Percentiles rank a stretch among this genome's conserved stretches.
phyloP scores from a whole-genome alignment of 1,284 basidiomycete species.

The Apiotrichum laibachii region DNA sequence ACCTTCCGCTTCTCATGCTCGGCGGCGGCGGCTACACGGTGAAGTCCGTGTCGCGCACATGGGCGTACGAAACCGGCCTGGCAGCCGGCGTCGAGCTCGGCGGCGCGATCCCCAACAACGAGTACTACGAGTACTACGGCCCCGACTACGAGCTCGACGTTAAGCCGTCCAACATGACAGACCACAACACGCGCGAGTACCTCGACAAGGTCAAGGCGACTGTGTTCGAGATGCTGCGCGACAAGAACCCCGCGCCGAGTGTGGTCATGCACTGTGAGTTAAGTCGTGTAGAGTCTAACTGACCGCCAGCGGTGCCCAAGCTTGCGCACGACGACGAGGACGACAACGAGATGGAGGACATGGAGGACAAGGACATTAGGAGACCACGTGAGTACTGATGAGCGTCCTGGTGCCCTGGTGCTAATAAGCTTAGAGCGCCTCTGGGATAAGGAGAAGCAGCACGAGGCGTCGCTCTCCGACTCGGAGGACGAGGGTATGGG shows the following conservation, averaged over 20 bases:
- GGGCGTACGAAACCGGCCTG: constrained; percentile 97
- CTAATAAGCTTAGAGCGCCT: constrained; percentile 40
- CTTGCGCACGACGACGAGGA: constrained; percentile 81
- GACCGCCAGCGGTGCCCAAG: constrained; percentile 53
- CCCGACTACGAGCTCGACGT: constrained; percentile 98
- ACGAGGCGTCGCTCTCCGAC: constrained; percentile 52
- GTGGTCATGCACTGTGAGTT: constrained; percentile 71
- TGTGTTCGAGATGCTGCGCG: constrained; percentile 84
- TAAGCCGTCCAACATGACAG: constrained; percentile 90
- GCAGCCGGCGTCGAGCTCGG: constrained; percentile 93
- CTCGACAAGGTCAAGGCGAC: constrained; percentile 88
- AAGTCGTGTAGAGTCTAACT: constrained; percentile 36
- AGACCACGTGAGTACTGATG: constrained; percentile 60
- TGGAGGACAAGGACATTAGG: constrained; percentile 69
- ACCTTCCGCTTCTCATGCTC: constrained; percentile 84
- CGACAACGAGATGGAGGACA: constrained; percentile 73
- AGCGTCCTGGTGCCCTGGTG: too few species aligned
- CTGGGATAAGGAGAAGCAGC: constrained; percentile 47
- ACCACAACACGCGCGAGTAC: constrained; percentile 90
- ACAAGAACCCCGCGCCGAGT: constrained; percentile 80
- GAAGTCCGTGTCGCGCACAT: constrained; percentile 92
- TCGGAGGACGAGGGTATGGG: constrained; percentile 56
- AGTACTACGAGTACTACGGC: constrained; percentile 99
- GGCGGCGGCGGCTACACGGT: constrained; percentile 99
- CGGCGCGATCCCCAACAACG: constrained; percentile 88